These are phyloP conservation scores for Adansonia gregorii DNA, from an alignment of 441 rosid species.

Conservation along the genomic window DNA sequence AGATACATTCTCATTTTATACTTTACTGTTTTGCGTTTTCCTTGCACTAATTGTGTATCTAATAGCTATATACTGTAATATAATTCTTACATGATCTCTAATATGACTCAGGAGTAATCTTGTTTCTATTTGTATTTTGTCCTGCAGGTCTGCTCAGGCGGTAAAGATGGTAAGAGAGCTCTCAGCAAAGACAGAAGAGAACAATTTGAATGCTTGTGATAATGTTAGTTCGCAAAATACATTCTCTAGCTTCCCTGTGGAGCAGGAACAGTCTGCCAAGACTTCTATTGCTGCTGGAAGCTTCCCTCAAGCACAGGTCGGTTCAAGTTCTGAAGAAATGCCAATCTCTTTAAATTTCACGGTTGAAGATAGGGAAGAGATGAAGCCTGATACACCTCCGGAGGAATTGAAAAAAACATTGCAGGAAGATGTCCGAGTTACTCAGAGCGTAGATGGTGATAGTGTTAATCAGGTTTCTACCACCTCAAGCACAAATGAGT, in stretches of 20 bases:
- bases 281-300: constrained; percentile 90
- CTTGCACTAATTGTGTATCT: constrained; percentile 22
- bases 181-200: constrained; percentile 78
- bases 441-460: constrained; percentile 52
- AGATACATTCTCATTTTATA: constrained; percentile 31
- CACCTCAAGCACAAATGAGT: constrained; percentile 62
- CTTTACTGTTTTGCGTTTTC: not conserved
- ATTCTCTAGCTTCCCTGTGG: constrained; percentile 82
- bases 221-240: constrained; percentile 83
- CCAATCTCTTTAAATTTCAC: constrained; percentile 47
- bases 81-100: constrained; percentile 29
- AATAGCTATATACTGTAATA: constrained; percentile 11
- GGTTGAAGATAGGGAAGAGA: constrained; percentile 56
- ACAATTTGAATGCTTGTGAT: constrained; percentile 73
- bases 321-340: constrained; percentile 88
- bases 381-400: constrained; percentile 40
- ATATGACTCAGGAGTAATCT: constrained; percentile 17
- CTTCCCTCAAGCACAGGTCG: constrained; percentile 87
- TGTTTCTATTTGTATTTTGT: constrained; percentile 28
- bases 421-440: constrained; percentile 51
- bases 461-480: constrained; percentile 54
- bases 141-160: constrained; percentile 88
- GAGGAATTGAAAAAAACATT: constrained; percentile 57
- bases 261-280: constrained; percentile 80
- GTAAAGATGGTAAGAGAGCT: constrained; percentile 87